Base-by-base conservation (phyloP, 2,329 filamentous ascomycete genomes). In the Colletotrichum navitas region DNA sequence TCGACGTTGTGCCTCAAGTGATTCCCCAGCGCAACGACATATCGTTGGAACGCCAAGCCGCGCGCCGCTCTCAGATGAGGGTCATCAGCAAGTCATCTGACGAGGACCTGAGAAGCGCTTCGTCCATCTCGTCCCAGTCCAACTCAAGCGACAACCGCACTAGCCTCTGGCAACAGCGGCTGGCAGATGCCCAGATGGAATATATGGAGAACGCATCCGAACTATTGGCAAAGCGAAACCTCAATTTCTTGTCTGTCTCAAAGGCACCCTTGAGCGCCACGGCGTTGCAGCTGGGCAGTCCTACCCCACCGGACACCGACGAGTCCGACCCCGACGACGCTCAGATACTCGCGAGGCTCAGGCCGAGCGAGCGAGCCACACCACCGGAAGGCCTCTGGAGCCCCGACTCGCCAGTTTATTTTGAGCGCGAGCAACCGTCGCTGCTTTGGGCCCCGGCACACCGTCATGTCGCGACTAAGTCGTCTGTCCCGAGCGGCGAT, bases 231-330 rank as follows among this genome's bases (percentile, higher is more conserved):
- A 81, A 80, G 26, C 78, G 78, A 63, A 82, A 79, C 68, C 71
- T 83, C 73, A 85, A 84, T 74, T 82, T 74, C 82, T 75, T 61
- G 72, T 83, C 63, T 76, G 82, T 43, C 70, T 72, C 70, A 66
- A 81, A 81, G 59, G 59, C 41, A 52, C 65, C 43, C 26, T 60
- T 68, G 47, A 71, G 68, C 58, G 68, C 68, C 67, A 54, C 70
- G 32, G 58, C 66, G 68, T 78, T 79, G 12, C 80, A 83, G 65
- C 75, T 88, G 3, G 84, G 82, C 47, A 89, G 86, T 74, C 86
- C 87, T 41, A 89, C 87, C 58, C 87, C 87, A 61, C 85, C 86
- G 10, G 86, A 89, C 64, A 88, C 84, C 21, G 83, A 87, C 67
- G 70, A 84, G 63, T 84, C 84, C n/a, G 83, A 83, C 56, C 74